A percentile compares a stretch with the other conserved stretches of the same genome.
Evolutionary conservation across 164 flowering plant genomes (phyloP).

Genomic region (Piper betle): DNA sequence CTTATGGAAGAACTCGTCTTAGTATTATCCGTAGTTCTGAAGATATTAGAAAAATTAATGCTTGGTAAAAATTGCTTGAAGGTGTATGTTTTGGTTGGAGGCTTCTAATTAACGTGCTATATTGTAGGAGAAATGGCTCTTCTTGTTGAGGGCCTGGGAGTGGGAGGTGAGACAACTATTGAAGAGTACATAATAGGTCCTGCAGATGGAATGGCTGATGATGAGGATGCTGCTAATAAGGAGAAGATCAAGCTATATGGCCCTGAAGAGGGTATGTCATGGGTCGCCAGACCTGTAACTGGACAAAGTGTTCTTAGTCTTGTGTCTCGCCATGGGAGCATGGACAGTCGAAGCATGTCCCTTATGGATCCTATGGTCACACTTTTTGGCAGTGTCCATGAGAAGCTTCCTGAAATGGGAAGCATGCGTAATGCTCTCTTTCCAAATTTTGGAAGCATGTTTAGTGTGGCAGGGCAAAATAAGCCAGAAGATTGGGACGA

Average conservation of each 20-base stretch:
- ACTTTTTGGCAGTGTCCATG: slow-evolving; percentile 87
- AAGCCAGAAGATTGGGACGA: slow-evolving; percentile 45
- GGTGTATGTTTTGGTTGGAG: neutral
- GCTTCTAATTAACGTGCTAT: neutral
- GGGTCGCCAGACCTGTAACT: slow-evolving; percentile 79
- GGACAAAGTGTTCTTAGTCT: slow-evolving; percentile 60
- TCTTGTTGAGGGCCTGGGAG: slow-evolving; percentile 85
- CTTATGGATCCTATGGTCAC: slow-evolving; percentile 88
- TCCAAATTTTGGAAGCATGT: slow-evolving; percentile 52
- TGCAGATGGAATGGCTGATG: slow-evolving; percentile 42
- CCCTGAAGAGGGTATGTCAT: slow-evolving; percentile 66
- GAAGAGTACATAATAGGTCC: slow-evolving; percentile 85
- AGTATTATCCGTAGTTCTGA: no score
- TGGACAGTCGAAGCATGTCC: slow-evolving; percentile 40
- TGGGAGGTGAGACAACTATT: slow-evolving; percentile 76
- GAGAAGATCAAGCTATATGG: slow-evolving; percentile 65
- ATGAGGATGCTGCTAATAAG: slow-evolving; percentile 28
- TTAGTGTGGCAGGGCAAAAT: slow-evolving; percentile 25
- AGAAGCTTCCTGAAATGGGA: slow-evolving; percentile 67
- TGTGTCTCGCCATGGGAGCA: slow-evolving; percentile 69
- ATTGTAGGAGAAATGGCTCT: slow-evolving; percentile 87
- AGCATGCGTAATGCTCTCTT: slow-evolving; percentile 43
- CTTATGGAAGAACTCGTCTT: no score
- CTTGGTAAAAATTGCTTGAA: neutral
- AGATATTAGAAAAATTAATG: no score